Percentiles rank a stretch among this genome's conserved stretches.
Evolutionary conservation across 208 protist species (phyloP).

Genomic region (Strigomonas culicis): DNA sequence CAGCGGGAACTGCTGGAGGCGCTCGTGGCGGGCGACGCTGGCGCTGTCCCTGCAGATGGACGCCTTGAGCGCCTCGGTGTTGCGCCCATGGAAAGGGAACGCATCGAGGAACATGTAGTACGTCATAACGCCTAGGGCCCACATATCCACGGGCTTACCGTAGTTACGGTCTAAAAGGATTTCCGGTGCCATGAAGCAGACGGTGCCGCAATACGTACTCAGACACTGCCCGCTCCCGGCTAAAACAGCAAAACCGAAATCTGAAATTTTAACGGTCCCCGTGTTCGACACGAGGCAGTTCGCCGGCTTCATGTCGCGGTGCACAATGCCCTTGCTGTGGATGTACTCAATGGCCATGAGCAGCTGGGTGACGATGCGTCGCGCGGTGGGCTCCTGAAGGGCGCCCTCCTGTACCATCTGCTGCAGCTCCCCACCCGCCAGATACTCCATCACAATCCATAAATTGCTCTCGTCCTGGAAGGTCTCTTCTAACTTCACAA

Average conservation of each 20-base stretch:
- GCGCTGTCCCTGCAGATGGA: slow-evolving; percentile 30
- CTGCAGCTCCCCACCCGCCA: slow-evolving; percentile 75
- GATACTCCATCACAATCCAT: slow-evolving; percentile 93
- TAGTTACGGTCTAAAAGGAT: slow-evolving; percentile 82
- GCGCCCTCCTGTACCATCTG: slow-evolving; percentile 25
- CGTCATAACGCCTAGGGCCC: slow-evolving; percentile 86
- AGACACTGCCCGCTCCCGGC: slow-evolving; percentile 76
- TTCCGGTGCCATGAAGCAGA: slow-evolving; percentile 89
- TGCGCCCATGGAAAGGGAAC: slow-evolving; percentile 75
- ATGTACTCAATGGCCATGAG: slow-evolving; percentile 89
- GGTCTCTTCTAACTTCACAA: slow-evolving; percentile 86
- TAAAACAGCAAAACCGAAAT: slow-evolving; percentile 89
- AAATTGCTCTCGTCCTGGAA: slow-evolving; percentile 71
- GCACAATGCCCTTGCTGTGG: slow-evolving; percentile 86
- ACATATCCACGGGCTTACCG: slow-evolving; percentile 91
- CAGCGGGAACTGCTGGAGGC: slow-evolving; percentile 26
- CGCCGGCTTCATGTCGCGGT: slow-evolving; percentile 91
- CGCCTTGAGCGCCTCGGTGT: slow-evolving; percentile 25
- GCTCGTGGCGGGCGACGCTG: slow-evolving; percentile 11
- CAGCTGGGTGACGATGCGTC: slow-evolving; percentile 74
- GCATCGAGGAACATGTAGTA: slow-evolving; percentile 78
- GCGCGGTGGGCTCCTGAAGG: slow-evolving; percentile 43
- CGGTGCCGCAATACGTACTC: slow-evolving; percentile 82
- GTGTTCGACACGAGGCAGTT: slow-evolving; percentile 82
- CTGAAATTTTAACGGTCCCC: slow-evolving; percentile 82